phyloP scores from a whole-genome alignment of 768 basidiomycete species.

The Neoboletus brunneissimus region DNA sequence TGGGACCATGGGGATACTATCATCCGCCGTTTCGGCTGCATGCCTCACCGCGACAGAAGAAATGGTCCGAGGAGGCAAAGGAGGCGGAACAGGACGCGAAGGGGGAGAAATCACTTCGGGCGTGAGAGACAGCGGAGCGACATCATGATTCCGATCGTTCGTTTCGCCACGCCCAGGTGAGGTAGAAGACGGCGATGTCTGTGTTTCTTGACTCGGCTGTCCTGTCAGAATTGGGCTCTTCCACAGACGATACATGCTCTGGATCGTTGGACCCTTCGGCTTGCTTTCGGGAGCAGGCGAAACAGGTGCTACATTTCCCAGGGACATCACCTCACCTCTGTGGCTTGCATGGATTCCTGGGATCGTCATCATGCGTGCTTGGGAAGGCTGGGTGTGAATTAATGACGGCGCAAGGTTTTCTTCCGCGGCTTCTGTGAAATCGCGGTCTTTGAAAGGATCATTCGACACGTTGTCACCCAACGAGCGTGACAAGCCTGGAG shows the following conservation, averaged over 20 bases:
- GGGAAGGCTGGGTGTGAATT: constrained; percentile 70
- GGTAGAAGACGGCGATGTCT: constrained; percentile 1
- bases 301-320: constrained; percentile 66
- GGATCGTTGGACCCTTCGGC: constrained; percentile 52
- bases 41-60: constrained; percentile 32
- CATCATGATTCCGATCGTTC: constrained; percentile 29
- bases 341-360: constrained; percentile 85
- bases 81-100: constrained; percentile 35
- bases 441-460: constrained; percentile 32
- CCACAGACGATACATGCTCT: constrained; percentile 74
- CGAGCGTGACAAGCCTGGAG: constrained; percentile 35
- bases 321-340: constrained; percentile 80
- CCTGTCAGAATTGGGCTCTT: constrained; percentile 46
- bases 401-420: constrained; percentile 40
- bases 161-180: constrained; percentile 11
- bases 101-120: constrained; percentile 19
- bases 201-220: constrained; percentile 23
- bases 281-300: constrained; percentile 40
- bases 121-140: constrained; percentile 29
- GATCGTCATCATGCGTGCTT: constrained; percentile 79
- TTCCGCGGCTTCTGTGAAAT: constrained; percentile 30
- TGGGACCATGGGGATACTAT: constrained; percentile 13
- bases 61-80: constrained; percentile 42
- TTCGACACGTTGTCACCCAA: constrained; percentile 26
- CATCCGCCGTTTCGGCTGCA: constrained; percentile 25